These are phyloP conservation scores for Sporothrix humicola DNA, from an alignment of 2,329 filamentous ascomycete species.

Conservation along the genomic window DNA sequence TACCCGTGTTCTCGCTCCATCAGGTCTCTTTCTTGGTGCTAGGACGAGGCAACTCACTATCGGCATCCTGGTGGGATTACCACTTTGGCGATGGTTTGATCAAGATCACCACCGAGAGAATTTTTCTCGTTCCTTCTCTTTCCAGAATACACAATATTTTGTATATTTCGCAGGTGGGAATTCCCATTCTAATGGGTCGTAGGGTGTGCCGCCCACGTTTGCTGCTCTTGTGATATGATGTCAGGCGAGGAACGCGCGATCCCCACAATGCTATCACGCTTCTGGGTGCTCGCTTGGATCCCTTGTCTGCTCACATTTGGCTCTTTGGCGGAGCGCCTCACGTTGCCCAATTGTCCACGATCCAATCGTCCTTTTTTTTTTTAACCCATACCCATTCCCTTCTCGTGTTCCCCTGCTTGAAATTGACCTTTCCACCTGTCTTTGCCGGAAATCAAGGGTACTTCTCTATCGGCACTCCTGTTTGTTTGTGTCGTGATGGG, in stretches of 20 bases:
- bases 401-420: not conserved
- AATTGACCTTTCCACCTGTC: not conserved
- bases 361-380: not conserved
- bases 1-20: not conserved
- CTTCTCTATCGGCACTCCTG: not conserved
- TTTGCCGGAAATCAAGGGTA: constrained; percentile 6
- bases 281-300: not conserved
- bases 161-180: too few relatives aligned
- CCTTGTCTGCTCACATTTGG: not conserved
- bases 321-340: not conserved
- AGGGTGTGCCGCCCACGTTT: not conserved
- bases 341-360: not conserved
- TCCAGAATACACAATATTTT: too few relatives aligned
- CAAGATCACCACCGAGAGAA: not conserved
- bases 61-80: not conserved
- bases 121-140: too few relatives aligned
- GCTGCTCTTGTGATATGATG: constrained; percentile 10
- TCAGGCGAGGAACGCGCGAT: not conserved
- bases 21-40: not conserved
- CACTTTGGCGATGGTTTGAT: constrained; percentile 10
- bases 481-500: not conserved
- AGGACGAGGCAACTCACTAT: constrained; percentile 2
- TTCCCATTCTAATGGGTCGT: not conserved
- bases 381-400: not conserved
- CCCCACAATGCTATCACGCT: not conserved